A percentile compares a stretch with the other conserved stretches of the same genome.
Evolutionary conservation across 129 eudicot species (phyloP).

Genomic region (Logfia minima): DNA sequence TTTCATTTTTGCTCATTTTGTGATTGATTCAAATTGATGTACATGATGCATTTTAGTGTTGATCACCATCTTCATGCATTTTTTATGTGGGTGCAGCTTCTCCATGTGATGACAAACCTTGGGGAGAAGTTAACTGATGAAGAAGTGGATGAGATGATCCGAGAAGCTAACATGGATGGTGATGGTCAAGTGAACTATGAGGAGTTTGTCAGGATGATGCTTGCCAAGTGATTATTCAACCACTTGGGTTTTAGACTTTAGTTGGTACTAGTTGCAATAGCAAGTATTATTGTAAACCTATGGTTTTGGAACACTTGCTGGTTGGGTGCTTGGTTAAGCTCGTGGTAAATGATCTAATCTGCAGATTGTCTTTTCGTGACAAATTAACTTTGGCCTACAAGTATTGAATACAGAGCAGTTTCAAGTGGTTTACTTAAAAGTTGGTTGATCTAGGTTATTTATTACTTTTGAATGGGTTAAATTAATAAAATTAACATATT

Average conservation of each 20-base stretch:
- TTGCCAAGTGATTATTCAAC: constrained; percentile 30
- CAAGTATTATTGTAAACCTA: not conserved
- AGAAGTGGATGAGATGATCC: constrained; percentile 54
- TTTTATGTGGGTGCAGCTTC: constrained; percentile 33
- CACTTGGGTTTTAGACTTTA: constrained; percentile 3
- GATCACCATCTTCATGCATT: no score
- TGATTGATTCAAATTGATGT: no score
- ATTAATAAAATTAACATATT: no score
- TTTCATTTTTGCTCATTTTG: no score
- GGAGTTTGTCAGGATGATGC: constrained; percentile 58
- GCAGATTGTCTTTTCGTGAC: not conserved
- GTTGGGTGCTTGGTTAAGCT: not conserved
- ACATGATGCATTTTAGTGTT: no score
- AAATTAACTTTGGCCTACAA: not conserved
- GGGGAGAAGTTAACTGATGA: constrained; percentile 59
- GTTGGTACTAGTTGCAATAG: not conserved
- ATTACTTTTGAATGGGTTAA: no score
- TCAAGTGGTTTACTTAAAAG: not conserved
- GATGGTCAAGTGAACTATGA: constrained; percentile 53
- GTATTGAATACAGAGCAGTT: not conserved
- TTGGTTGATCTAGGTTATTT: no score
- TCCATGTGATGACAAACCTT: constrained; percentile 54
- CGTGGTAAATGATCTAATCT: not conserved
- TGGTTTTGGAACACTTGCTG: not conserved
- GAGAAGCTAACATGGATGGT: constrained; percentile 51